These are phyloP conservation scores for Epicoccum nigrum DNA, from an alignment of 2,329 filamentous ascomycete species.

Conservation along the genomic window DNA sequence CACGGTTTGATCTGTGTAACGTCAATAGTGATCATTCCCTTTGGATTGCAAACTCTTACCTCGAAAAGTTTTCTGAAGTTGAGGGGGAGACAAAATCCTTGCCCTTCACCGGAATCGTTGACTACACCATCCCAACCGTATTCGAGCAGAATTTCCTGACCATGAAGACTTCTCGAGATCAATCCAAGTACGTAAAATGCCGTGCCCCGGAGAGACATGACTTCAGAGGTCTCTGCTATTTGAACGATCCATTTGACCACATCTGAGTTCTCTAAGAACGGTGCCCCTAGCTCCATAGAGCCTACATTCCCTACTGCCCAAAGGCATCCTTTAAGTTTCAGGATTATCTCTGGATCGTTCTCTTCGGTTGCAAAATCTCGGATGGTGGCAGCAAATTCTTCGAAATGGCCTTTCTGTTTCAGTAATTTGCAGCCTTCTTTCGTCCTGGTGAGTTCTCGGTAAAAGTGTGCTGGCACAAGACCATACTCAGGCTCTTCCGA, in stretches of 20 bases:
- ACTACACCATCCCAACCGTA: conserved; percentile 93
- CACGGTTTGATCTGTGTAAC: conserved; percentile 47
- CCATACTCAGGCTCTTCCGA: conserved; percentile 58
- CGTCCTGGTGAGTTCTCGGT: conserved; percentile 90
- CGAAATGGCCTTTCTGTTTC: conserved; percentile 92
- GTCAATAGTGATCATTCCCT: conserved; percentile 22
- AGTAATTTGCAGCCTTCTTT: conserved; percentile 89
- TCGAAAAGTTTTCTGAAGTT: conserved; percentile 80
- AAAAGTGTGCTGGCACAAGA: conserved; percentile 93
- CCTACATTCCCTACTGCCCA: conserved; percentile 99
- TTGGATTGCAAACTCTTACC: conserved; percentile 49
- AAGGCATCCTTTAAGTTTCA: conserved; percentile 94
- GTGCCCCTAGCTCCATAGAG: conserved; percentile 95
- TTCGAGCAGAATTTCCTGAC: conserved; percentile 87
- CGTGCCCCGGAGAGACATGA: conserved; percentile 92
- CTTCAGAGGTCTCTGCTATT: conserved; percentile 85
- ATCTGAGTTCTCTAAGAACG: conserved; percentile 88
- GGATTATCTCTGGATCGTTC: conserved; percentile 81
- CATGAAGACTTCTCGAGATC: conserved; percentile 89
- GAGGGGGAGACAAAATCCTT: conserved; percentile 86
- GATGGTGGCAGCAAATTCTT: conserved; percentile 89
- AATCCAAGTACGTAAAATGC: conserved; percentile 95
- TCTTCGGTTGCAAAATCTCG: conserved; percentile 84
- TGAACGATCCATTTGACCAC: conserved; percentile 85
- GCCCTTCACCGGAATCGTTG: conserved; percentile 78